A percentile compares a stretch with the other conserved stretches of the same genome.
These are phyloP conservation scores for Ambrosiella xylebori DNA, from an alignment of 2,329 filamentous ascomycete species.

Conservation along the genomic window DNA sequence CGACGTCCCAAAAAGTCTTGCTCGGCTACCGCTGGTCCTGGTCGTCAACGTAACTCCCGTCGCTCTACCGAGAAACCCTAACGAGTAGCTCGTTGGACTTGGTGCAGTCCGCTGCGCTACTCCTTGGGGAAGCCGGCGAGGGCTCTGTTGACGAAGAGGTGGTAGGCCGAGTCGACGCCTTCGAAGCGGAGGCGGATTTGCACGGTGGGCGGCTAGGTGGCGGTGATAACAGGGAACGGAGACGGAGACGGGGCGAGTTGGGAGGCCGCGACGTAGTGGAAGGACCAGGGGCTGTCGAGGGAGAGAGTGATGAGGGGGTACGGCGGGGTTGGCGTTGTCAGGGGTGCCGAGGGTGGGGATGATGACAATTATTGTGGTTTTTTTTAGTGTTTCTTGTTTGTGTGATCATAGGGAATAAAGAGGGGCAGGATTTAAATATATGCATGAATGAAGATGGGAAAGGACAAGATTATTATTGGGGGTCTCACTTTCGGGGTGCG, in stretches of 20 bases:
- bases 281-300: conserved; percentile 41
- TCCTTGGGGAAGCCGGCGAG: conserved; percentile 58
- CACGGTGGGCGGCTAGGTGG: conserved; percentile 47
- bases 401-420: no score
- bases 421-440: no score
- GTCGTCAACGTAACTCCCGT: conserved; percentile 57
- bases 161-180: conserved; percentile 56
- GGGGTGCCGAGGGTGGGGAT: not conserved
- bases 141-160: conserved; percentile 51
- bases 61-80: conserved; percentile 54
- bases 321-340: not conserved
- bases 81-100: conserved; percentile 42
- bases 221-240: conserved; percentile 27
- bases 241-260: conserved; percentile 20
- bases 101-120: conserved; percentile 36
- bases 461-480: no score
- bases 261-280: conserved; percentile 31
- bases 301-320: conserved; percentile 19
- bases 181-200: conserved; percentile 45
- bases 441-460: no score
- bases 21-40: conserved; percentile 54
- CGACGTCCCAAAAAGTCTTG: conserved; percentile 53
- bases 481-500: no score
- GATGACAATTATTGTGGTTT: not conserved
- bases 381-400: no score